Evolutionary conservation across 2,329 filamentous ascomycete species (phyloP), one percentile per base, ranked within the genome.

Genomic region (Dactylellina leptospora): DNA sequence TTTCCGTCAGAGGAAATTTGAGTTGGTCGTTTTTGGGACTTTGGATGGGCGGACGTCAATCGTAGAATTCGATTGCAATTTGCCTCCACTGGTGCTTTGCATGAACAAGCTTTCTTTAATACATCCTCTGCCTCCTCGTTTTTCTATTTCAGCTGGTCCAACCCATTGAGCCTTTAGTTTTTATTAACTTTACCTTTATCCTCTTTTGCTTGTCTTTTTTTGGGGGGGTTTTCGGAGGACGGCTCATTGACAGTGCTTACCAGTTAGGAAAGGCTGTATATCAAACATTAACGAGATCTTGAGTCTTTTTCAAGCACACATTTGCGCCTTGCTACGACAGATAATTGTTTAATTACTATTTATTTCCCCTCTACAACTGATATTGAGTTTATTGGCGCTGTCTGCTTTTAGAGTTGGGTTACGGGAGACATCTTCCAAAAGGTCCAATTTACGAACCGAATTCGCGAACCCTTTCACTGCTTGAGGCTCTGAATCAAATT

Each of bases 301-400:
- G 20, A 30, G 30, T 58, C 48, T 54, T 55, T 36, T 36, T 20
- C 40, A 45, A 18, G 55, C 16, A 18, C 20, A 13, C 8, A 22
- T 54, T 58, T 42, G 42, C 44, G 44, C 59, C 50, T 61, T 70
- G 64, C 48, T 38, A 62, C 42, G 36, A 56, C 48, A 62, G 42
- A 56, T 62, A 62, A 70, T 62, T 62, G 42, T 36, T 56, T 70
- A 70, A 70, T 70, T 51, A 11, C 53, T 62, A 62, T 70, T 70
- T 30, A 33, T 48, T 42, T 30, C 47, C 13, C 25, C 40, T 45
- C 47, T 33, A 44, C 50, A 33, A 56, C 45, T 20, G 11, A 9
- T 40, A 33, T 11, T 16, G 5, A 40, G 36, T 40, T 16, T 40
- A n/a, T 40, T n/a, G 36, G 18, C 36, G 36, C 10, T n/a, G n/a